phyloP scores from a whole-genome alignment of 345 rosid genomes.

The Gossypium australe region DNA sequence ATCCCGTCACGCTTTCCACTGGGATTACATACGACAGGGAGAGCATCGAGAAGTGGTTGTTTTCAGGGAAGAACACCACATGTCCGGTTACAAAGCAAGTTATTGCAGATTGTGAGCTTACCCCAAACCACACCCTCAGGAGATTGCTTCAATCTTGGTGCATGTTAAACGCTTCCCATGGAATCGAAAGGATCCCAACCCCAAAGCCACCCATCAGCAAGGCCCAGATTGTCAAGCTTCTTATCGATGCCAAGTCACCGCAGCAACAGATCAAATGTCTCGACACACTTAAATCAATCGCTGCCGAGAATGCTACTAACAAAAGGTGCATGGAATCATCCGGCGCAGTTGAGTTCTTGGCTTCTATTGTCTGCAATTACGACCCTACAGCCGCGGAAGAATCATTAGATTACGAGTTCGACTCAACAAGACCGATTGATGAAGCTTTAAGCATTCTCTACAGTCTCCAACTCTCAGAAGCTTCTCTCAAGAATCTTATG shows the following conservation, averaged over 20 bases:
- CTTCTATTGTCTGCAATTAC: conserved; percentile 25
- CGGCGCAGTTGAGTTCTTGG: conserved; percentile 66
- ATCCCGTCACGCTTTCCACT: conserved; percentile 54
- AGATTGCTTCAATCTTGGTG: conserved; percentile 94
- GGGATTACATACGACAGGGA: conserved; percentile 73
- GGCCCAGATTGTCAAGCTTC: conserved; percentile 55
- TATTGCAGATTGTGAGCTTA: conserved; percentile 48
- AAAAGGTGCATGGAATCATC: conserved; percentile 68
- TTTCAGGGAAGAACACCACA: conserved; percentile 28
- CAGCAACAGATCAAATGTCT: conserved; percentile 44
- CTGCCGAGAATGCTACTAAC: conserved; percentile 50
- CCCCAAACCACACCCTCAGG: conserved; percentile 84
- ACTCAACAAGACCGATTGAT: conserved; percentile 24
- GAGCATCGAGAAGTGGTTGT: conserved; percentile 70
- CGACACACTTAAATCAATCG: conserved; percentile 42
- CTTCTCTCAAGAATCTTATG: conserved; percentile 48
- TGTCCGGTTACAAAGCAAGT: conserved; percentile 76
- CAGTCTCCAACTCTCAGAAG: conserved; percentile 20
- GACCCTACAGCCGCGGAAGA: background rate
- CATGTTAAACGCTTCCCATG: conserved; percentile 66
- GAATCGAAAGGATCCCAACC: conserved; percentile 81
- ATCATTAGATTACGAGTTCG: conserved; percentile 19
- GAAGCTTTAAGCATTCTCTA: conserved; percentile 60
- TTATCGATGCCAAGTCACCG: conserved; percentile 34
- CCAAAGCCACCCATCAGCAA: conserved; percentile 66